phyloP scores from a whole-genome alignment of 495 filamentous ascomycete species.

The Talaromyces thailandensis region DNA sequence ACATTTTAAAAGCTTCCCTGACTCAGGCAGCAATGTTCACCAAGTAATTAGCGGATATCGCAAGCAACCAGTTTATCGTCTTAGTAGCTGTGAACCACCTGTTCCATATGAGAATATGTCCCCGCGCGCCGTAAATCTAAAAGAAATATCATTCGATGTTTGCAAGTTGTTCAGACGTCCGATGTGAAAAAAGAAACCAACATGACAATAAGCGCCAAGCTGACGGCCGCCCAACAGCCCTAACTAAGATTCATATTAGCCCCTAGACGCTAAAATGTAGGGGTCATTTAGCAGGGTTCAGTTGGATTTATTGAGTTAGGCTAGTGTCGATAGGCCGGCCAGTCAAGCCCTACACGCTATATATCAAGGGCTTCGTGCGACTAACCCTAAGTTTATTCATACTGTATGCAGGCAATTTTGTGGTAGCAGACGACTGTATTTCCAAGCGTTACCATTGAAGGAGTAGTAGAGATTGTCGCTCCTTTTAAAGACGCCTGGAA shows the following conservation, averaged over 20 bases:
- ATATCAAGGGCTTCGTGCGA: not conserved
- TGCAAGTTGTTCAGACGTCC: not conserved
- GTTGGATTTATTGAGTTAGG: not conserved
- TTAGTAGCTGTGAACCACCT: not conserved
- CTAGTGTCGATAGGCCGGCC: too few relatives aligned
- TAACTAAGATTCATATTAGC: not conserved
- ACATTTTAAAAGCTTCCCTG: too few relatives aligned
- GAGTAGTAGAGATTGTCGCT: not conserved
- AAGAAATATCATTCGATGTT: not conserved
- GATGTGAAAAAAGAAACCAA: not conserved
- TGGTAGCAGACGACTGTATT: not conserved
- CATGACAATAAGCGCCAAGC: not conserved
- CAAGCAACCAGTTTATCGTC: not conserved
- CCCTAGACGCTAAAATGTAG: not conserved
- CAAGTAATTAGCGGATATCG: too few relatives aligned
- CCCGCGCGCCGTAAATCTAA: not conserved
- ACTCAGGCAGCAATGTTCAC: not conserved
- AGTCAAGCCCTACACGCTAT: not conserved
- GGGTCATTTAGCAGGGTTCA: not conserved
- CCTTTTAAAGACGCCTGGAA: not conserved
- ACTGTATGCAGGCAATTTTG: not conserved
- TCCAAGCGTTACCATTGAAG: not conserved
- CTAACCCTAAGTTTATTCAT: not conserved
- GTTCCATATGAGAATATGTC: not conserved
- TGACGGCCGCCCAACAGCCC: not conserved